These are phyloP conservation scores for Leccinum imitatum DNA, from an alignment of 768 basidiomycete species.

Conservation along the genomic window DNA sequence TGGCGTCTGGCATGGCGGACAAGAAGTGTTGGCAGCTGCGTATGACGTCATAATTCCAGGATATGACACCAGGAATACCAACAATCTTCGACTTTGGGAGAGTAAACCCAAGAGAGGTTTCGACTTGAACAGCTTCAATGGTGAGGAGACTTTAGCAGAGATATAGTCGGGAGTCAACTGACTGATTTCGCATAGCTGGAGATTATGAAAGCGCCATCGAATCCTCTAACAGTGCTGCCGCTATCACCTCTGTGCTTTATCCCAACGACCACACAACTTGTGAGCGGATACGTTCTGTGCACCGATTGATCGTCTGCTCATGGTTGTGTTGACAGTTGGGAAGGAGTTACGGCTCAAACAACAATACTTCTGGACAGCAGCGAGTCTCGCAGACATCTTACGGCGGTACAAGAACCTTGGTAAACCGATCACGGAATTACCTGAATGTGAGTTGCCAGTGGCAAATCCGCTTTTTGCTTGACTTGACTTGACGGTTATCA, in stretches of 20 bases:
- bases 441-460: slow-evolving; percentile 60
- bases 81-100: slow-evolving; percentile 87
- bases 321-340: slow-evolving; percentile 50
- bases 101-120: slow-evolving; percentile 87
- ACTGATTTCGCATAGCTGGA: slow-evolving; percentile 54
- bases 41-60: slow-evolving; percentile 94
- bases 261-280: slow-evolving; percentile 88
- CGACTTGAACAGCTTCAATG: slow-evolving; percentile 94
- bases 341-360: slow-evolving; percentile 92
- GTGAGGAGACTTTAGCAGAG: slow-evolving; percentile 35
- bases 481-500: slow-evolving; percentile 27
- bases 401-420: slow-evolving; percentile 90
- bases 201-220: slow-evolving; percentile 91
- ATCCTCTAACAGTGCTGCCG: slow-evolving; percentile 85
- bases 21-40: slow-evolving; percentile 90
- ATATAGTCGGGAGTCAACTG: not conserved
- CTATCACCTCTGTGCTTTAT: slow-evolving; percentile 93
- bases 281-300: slow-evolving; percentile 28
- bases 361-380: slow-evolving; percentile 95
- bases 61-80: slow-evolving; percentile 79
- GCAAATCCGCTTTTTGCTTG: not conserved
- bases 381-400: slow-evolving; percentile 84
- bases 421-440: slow-evolving; percentile 75
- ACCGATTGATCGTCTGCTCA: not conserved
- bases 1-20: slow-evolving; percentile 82